Percentiles rank a stretch among this genome's conserved stretches.
Conservation (phyloP, 2,329 filamentous ascomycete genomes). For the Pseudopithomyces chartarum region DNA sequence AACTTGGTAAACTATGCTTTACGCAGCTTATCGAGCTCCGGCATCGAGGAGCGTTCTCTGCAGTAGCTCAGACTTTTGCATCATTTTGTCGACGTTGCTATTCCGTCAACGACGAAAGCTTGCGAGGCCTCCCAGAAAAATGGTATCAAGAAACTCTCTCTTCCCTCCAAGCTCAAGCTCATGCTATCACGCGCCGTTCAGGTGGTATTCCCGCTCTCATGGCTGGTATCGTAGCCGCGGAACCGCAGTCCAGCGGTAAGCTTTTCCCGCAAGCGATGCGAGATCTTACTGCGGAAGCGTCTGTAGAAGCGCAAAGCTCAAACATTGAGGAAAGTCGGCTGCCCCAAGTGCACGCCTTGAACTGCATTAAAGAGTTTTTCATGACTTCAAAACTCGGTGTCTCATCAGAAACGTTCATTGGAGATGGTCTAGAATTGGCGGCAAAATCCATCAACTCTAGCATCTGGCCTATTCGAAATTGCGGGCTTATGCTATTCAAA, state of each 20-base stretch:
- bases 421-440: constrained; percentile 76
- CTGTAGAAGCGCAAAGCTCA: constrained; percentile 58
- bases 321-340: constrained; percentile 64
- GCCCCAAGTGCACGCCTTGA: constrained; percentile 92
- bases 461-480: constrained; percentile 94
- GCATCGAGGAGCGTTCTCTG: constrained; percentile 91
- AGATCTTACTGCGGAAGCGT: constrained; percentile 65
- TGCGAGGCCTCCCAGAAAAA: constrained; percentile 58
- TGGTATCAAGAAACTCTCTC: constrained; percentile 76
- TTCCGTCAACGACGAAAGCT: constrained; percentile 53
- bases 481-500: constrained; percentile 84
- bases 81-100: constrained; percentile 74
- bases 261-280: constrained; percentile 69
- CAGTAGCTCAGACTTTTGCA: constrained; percentile 86
- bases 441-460: constrained; percentile 78
- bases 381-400: constrained; percentile 78
- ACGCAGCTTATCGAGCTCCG: constrained; percentile 80
- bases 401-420: constrained; percentile 74
- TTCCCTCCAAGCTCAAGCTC: constrained; percentile 75
- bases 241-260: constrained; percentile 58
- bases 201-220: constrained; percentile 90
- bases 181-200: constrained; percentile 82
- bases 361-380: constrained; percentile 91
- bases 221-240: constrained; percentile 76
- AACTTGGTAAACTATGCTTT: constrained; percentile 76